Base-by-base conservation (phyloP, 257 asterid genomes). In the Capsicum chinense region DNA sequence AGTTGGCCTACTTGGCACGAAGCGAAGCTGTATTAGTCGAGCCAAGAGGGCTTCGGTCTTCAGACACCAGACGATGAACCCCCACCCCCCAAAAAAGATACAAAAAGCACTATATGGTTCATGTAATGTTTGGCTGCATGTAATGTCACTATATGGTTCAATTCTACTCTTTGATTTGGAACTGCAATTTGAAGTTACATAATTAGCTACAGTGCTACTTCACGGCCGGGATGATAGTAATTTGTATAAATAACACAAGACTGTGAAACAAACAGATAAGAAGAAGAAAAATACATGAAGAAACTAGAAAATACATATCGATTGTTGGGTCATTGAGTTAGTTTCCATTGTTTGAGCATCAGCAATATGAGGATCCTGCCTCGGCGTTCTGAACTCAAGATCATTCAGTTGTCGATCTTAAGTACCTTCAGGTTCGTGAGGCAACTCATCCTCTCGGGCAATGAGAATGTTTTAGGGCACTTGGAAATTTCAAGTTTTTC, bases 361-460 rank as follows among this genome's bases (percentile, higher is more conserved):
- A 33, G 47, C 33, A 66, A 35, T 66, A 66, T 66, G 73, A 66
- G 73, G 9, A 5, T 19, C 69, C 69, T 66, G 19, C n/a, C 73
- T 66, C 35, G n/a, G 19, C 5, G 35, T 66, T 66, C 48, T 33
- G 47, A 66, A 66, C n/a, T 35, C 9, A 35, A 66, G n/a, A 33
- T 35, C 2, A 7, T 10, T 12, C 73, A 66, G n/a, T 33, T 11
- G 19, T 66, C 47, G 48, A 12, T 66, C 73, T 48, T 12, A 15
- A 66, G 48, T 66, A 66, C 73, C 73, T 66, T 66, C 73, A 66
- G 9, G 19, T 66, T 66, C 5, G 73, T 66, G 73, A 80, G 83
- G 42, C 57, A 15, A 17, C 16, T 16, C 69, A 80, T 80, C 9
- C 71, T 71, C 35, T 56, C 73, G 15, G 83, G 83, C 39, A 80